Evolutionary conservation across 2,329 filamentous ascomycete genomes (phyloP).

Genomic region (Chaetomiaceae sp.): DNA sequence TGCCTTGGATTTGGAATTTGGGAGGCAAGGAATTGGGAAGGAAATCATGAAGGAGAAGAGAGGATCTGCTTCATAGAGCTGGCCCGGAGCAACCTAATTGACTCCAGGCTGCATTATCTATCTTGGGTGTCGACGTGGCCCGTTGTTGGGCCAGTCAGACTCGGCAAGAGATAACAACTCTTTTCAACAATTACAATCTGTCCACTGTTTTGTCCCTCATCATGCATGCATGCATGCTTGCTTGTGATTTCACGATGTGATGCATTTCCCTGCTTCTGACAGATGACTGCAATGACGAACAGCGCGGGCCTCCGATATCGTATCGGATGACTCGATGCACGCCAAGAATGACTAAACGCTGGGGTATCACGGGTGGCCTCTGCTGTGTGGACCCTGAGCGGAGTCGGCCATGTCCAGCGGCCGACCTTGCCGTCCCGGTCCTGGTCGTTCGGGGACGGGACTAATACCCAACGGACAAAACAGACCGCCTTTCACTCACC

Average conservation of each 20-base stretch:
- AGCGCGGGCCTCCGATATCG: slow-evolving; percentile 8
- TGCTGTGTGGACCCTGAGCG: background rate
- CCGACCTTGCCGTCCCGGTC: background rate
- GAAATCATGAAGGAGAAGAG: background rate
- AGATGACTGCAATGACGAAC: background rate
- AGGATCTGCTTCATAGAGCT: slow-evolving; percentile 2
- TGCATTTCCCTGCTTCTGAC: no score
- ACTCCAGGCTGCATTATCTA: no score
- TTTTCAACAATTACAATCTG: no score
- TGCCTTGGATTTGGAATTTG: background rate
- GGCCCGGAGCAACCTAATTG: background rate
- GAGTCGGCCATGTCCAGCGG: background rate
- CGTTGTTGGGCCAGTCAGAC: background rate
- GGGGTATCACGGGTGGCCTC: background rate
- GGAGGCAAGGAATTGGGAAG: background rate
- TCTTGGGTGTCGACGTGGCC: no score
- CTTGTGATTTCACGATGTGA: no score
- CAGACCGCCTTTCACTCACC: background rate
- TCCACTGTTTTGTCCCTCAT: no score
- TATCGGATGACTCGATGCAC: slow-evolving; percentile 10
- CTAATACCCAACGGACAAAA: no score
- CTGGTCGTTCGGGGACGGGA: background rate
- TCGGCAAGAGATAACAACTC: background rate
- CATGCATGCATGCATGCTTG: no score
- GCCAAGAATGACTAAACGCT: slow-evolving; percentile 9